Base-by-base conservation (phyloP, 345 rosid genomes). In the Camelina sativa region DNA sequence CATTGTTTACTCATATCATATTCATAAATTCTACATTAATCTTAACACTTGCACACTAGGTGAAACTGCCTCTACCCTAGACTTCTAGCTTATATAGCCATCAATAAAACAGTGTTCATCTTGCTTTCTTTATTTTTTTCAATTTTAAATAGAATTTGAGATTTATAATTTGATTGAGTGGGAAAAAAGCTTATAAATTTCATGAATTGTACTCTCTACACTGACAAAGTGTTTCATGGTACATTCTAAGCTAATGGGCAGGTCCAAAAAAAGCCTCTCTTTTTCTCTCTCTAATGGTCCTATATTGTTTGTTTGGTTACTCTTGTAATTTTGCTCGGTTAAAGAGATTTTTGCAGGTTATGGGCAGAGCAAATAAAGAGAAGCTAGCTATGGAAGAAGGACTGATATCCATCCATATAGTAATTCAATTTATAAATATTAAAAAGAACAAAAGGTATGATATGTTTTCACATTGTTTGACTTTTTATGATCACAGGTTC, bases 201-300 rank as follows among this genome's bases (percentile, higher is more conserved):
- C 81, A 78, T 66, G 73, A 78, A 78, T 65, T 78, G 81, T 78
- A 78, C 81, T 65, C 55, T 72, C 68, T 76, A 76, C 54, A 71
- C 76, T 76, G 80, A 76, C 76, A 76, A 76, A 76, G 76, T 76
- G 80, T 35, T 76, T 76, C 76, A 76, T 76, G 72, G 80, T 76
- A 76, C 80, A 71, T 70, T 70, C 76, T 76, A 76, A 63, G 71
- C 71, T 76, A 76, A 76, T 76, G 80, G 80, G 76, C 76, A 76
- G 66, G 76, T 76, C 76, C 80, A 63, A 56, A 76, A 74, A 71
- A 55, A 38, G 71, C 54, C 61, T 11, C 61, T 70, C 60, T 48
- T 70, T 69, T 19, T 76, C 76, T 71, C 72, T 71, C 71, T 76
- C 72, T 76, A 57, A 70, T 76, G 76, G 80, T 76, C 80, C 80